Conservation (phyloP, 371 early-diverging fungal genomes). For the Rhizopus arrhizus region DNA sequence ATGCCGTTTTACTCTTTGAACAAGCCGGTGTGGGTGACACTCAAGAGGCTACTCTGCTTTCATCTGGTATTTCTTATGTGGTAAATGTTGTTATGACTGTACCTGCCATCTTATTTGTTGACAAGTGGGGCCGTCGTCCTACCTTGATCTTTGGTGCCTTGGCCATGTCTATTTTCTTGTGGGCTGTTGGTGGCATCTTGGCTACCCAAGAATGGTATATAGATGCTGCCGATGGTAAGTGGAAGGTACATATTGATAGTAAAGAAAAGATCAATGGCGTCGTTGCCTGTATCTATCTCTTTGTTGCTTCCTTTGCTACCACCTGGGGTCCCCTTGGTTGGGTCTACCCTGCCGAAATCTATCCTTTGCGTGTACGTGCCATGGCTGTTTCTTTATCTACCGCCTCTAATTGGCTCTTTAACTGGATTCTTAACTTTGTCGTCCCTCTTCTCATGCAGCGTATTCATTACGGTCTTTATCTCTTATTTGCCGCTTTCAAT, state of each 20-base stretch:
- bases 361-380: conserved; percentile 51
- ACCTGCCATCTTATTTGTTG: conserved; percentile 69
- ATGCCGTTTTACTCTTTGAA: conserved; percentile 70
- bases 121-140: conserved; percentile 49
- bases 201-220: conserved; percentile 28
- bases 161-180: conserved; percentile 47
- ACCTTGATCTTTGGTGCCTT: conserved; percentile 49
- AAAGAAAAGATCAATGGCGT: conserved; percentile 44
- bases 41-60: conserved; percentile 58
- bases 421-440: conserved; percentile 51
- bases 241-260: conserved; percentile 33
- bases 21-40: conserved; percentile 60
- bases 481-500: conserved; percentile 63
- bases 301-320: conserved; percentile 52
- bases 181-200: conserved; percentile 50
- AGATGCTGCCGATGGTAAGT: conserved; percentile 11
- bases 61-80: conserved; percentile 75
- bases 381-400: conserved; percentile 57
- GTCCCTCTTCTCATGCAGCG: conserved; percentile 45
- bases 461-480: conserved; percentile 57
- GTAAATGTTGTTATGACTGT: conserved; percentile 73
- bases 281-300: conserved; percentile 55
- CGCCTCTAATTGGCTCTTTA: conserved; percentile 70
- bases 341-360: conserved; percentile 72
- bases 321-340: conserved; percentile 59